Percentiles rank a stretch among this genome's conserved stretches.
Evolutionary conservation across 768 basidiomycete genomes (phyloP).

Genomic region (Agrocybe pediades): DNA sequence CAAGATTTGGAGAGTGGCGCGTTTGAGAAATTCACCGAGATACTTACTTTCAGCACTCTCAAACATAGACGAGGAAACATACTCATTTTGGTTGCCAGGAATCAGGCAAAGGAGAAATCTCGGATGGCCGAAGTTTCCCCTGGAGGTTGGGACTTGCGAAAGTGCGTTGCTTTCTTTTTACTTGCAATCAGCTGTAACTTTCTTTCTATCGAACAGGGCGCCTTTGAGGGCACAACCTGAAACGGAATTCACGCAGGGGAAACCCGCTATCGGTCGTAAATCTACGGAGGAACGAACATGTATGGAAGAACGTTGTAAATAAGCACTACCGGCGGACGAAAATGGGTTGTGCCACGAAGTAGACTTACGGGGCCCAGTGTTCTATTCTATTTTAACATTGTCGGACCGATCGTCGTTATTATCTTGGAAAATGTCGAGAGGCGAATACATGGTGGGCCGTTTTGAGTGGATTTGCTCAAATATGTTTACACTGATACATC

Average conservation of each 20-base stretch:
- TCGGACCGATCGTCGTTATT: conserved; percentile 20
- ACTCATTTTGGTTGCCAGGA: conserved; percentile 18
- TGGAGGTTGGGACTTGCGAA: conserved; percentile 9
- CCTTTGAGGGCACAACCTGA: too few relatives aligned
- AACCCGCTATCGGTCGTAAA: background rate
- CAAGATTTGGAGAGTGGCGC: conserved; percentile 10
- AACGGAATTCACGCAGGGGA: too few relatives aligned
- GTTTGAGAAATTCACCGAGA: conserved; percentile 18
- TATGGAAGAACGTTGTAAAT: conserved; percentile 19
- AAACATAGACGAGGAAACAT: conserved; percentile 13
- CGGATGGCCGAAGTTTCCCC: conserved; percentile 33
- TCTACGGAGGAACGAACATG: background rate
- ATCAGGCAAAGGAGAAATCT: conserved; percentile 26
- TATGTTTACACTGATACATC: conserved; percentile 14
- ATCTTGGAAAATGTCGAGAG: conserved; percentile 10
- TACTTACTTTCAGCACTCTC: conserved; percentile 24
- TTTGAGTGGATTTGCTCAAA: conserved; percentile 14
- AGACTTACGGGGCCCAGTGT: conserved; percentile 6
- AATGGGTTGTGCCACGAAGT: conserved; percentile 20
- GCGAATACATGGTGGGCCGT: conserved; percentile 2
- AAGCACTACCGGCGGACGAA: conserved; percentile 29
- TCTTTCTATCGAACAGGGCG: too few relatives aligned
- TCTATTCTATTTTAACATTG: conserved; percentile 13
- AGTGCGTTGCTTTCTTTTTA: too few relatives aligned
- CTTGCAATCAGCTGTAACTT: too few relatives aligned